Conservation (phyloP, 108 stramenopile genomes). For the Mayamaea pseudoterrestris region DNA sequence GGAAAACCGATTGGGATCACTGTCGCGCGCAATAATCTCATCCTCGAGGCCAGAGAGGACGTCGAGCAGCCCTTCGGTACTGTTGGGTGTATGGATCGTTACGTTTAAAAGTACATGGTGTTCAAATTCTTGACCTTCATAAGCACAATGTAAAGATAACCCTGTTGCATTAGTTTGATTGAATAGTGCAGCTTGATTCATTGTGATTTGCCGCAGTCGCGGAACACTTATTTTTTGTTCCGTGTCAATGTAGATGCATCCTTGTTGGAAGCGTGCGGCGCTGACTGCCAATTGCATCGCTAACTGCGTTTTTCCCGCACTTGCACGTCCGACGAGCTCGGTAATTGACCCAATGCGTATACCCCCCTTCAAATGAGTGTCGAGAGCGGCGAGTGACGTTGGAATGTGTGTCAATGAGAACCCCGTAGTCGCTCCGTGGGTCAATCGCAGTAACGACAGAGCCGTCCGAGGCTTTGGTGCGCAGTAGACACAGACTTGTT, state of each 20-base stretch:
- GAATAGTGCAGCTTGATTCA: not conserved
- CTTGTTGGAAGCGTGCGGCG: constrained; percentile 47
- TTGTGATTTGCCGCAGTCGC: constrained; percentile 50
- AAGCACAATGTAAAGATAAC: not conserved
- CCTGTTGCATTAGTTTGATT: not conserved
- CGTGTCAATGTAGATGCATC: constrained; percentile 66
- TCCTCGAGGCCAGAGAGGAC: constrained; percentile 31
- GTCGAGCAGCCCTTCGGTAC: constrained; percentile 42
- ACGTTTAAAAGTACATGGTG: constrained; percentile 45
- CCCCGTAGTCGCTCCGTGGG: not conserved
- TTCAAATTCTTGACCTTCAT: not conserved
- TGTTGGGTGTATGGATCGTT: constrained; percentile 35
- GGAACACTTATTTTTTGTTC: constrained; percentile 60
- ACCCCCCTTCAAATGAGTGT: constrained; percentile 38
- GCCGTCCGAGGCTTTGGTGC: constrained; percentile 21
- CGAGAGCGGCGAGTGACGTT: constrained; percentile 44
- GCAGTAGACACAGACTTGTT: constrained; percentile 29
- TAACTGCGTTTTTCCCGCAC: constrained; percentile 71
- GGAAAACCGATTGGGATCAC: constrained; percentile 8
- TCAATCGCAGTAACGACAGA: constrained; percentile 16
- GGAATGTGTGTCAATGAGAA: constrained; percentile 14
- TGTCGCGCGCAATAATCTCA: constrained; percentile 51
- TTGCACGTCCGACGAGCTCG: constrained; percentile 65
- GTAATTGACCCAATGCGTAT: constrained; percentile 50
- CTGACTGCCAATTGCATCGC: constrained; percentile 53